Conservation (phyloP, 495 filamentous ascomycete genomes). For the Hypoxylon subgilvum region DNA sequence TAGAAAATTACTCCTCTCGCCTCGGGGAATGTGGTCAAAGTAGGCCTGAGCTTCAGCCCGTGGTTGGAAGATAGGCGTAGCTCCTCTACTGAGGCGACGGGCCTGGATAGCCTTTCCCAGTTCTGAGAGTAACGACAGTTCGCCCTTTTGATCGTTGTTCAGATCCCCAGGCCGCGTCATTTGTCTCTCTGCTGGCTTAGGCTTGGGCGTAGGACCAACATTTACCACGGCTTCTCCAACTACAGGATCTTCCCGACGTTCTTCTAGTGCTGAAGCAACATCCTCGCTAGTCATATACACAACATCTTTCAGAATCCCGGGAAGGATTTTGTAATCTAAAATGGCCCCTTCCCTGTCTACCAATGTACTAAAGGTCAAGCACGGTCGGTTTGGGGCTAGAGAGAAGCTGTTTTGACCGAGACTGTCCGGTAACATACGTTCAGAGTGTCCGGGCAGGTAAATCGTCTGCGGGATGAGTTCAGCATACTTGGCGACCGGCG, state of each 20-base stretch:
- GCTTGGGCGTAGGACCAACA: constrained; percentile 44
- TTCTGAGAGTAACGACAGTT: constrained; percentile 43
- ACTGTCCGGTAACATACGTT: constrained; percentile 72
- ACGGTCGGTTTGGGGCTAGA: constrained; percentile 67
- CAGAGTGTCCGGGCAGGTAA: constrained; percentile 76
- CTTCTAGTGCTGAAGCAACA: constrained; percentile 57
- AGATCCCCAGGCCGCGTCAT: constrained; percentile 47
- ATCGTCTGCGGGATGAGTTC: constrained; percentile 65
- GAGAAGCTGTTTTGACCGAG: constrained; percentile 70
- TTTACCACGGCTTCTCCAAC: constrained; percentile 6
- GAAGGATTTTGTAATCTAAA: constrained; percentile 70
- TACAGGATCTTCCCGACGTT: constrained; percentile 26
- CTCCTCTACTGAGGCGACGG: constrained; percentile 46
- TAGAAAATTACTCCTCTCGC: constrained; percentile 25
- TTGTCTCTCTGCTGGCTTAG: constrained; percentile 29
- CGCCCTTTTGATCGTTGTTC: constrained; percentile 35
- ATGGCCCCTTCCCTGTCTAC: constrained; percentile 68
- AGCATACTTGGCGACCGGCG: constrained; percentile 67
- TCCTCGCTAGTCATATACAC: constrained; percentile 70
- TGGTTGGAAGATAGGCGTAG: constrained; percentile 45
- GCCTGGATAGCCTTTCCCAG: constrained; percentile 47
- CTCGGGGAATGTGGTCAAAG: constrained; percentile 34
- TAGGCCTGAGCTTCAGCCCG: constrained; percentile 42
- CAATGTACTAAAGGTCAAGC: constrained; percentile 81
- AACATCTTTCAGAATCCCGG: constrained; percentile 76